These are phyloP conservation scores for Amanita rubescens DNA, from an alignment of 768 basidiomycete genomes.

Conservation along the genomic window DNA sequence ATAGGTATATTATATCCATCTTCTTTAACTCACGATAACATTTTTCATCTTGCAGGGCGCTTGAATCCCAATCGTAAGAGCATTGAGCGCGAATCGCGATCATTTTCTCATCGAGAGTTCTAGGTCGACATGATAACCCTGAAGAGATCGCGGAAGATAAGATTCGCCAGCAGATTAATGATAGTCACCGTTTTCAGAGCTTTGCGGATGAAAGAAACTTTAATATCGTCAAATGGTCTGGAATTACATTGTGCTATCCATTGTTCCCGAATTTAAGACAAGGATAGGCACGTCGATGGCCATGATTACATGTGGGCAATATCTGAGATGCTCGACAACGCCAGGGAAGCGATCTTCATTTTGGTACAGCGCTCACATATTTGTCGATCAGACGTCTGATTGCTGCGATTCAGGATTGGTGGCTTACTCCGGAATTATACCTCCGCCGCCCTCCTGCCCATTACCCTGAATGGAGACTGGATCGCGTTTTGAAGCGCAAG, in stretches of 20 bases:
- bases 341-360: constrained; percentile 84
- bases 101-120: neutral
- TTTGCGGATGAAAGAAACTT: constrained; percentile 69
- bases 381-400: neutral
- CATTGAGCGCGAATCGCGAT: neutral
- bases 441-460: constrained; percentile 86
- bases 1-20: constrained; percentile 20
- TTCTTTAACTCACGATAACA: neutral
- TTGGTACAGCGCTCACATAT: constrained; percentile 35
- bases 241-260: neutral
- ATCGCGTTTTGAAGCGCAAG: constrained; percentile 77
- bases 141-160: constrained; percentile 66
- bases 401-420: constrained; percentile 55
- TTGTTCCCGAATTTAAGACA: constrained; percentile 13
- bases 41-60: constrained; percentile 17
- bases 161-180: constrained; percentile 67
- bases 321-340: constrained; percentile 80
- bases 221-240: constrained; percentile 79
- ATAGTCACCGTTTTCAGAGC: constrained; percentile 74
- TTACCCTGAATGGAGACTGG: constrained; percentile 84
- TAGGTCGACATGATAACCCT: constrained; percentile 68
- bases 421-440: constrained; percentile 93
- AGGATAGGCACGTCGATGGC: constrained; percentile 74
- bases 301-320: constrained; percentile 97
- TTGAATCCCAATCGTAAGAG: constrained; percentile 41